Conservation (phyloP, 2,329 filamentous ascomycete genomes). For the Ascochyta fabae region DNA sequence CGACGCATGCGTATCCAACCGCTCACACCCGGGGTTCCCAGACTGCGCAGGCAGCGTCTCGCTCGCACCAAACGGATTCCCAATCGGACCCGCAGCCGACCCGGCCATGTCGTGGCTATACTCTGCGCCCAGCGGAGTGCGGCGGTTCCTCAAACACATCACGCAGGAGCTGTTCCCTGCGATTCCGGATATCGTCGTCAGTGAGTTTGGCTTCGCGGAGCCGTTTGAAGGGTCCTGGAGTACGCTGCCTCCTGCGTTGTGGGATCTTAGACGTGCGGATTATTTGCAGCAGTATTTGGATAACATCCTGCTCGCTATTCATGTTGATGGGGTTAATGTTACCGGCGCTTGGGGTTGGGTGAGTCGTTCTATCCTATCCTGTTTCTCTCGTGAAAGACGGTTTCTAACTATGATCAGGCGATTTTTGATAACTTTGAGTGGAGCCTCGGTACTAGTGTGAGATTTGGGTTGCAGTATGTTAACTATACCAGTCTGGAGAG, state of each 20-base stretch:
- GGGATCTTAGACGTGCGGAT: conserved; percentile 52
- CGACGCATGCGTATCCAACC: conserved; percentile 52
- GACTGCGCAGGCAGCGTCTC: conserved; percentile 49
- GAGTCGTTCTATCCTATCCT: background rate
- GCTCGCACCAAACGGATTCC: conserved; percentile 52
- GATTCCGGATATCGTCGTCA: conserved; percentile 51
- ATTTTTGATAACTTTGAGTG: conserved; percentile 55
- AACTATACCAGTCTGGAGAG: conserved; percentile 51
- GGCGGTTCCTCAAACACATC: conserved; percentile 52
- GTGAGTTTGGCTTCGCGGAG: conserved; percentile 53
- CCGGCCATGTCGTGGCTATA: conserved; percentile 52
- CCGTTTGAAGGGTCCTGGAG: conserved; percentile 48
- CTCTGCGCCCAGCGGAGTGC: conserved; percentile 49
- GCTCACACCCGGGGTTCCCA: conserved; percentile 50
- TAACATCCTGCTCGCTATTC: conserved; percentile 48
- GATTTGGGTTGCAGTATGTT: conserved; percentile 54
- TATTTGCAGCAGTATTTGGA: conserved; percentile 53
- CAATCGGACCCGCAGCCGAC: conserved; percentile 54
- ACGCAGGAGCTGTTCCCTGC: conserved; percentile 53
- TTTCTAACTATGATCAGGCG: conserved; percentile 13
- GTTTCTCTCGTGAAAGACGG: too few species aligned
- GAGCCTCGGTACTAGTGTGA: conserved; percentile 43
- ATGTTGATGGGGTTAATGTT: conserved; percentile 51
- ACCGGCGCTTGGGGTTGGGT: conserved; percentile 52
- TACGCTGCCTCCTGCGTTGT: conserved; percentile 42